phyloP scores from a whole-genome alignment of 176 grass and related monocot genomes.

The barley (Hordeum vulgare) region DNA sequence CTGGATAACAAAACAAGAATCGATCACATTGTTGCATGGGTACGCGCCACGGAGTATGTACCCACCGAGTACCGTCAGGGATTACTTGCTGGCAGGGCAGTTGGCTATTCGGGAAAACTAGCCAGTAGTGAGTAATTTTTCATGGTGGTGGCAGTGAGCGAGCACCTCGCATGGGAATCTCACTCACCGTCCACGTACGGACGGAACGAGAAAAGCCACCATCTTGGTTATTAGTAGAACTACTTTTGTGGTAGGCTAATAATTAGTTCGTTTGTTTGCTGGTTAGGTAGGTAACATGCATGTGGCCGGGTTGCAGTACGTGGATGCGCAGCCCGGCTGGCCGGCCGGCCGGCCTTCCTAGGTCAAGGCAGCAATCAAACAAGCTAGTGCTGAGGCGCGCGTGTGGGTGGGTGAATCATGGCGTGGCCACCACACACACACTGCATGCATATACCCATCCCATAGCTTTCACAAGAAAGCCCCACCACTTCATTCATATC shows the following conservation, averaged over 20 bases:
- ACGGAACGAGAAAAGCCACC: not conserved
- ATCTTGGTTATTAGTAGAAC: not conserved
- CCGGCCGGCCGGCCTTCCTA: not conserved
- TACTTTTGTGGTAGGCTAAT: not conserved
- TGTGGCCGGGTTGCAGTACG: not conserved
- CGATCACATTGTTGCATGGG: not conserved
- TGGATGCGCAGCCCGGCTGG: not conserved
- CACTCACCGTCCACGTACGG: not conserved
- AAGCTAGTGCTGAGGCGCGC: not conserved
- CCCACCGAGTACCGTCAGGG: no score
- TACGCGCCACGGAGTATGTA: no score
- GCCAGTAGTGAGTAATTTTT: no score
- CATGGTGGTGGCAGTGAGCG: not conserved
- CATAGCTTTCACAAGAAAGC: not conserved
- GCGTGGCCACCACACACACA: not conserved
- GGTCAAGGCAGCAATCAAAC: not conserved
- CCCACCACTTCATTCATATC: not conserved
- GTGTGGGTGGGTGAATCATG: conserved; percentile 1
- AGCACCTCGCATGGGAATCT: not conserved
- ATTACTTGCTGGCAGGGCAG: not conserved
- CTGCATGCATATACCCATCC: not conserved
- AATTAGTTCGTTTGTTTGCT: not conserved
- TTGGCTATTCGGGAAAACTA: not conserved
- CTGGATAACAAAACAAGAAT: not conserved
- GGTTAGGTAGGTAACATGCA: not conserved